Conservation (phyloP, 192 early-diverging fungal genomes). For the Chytriomyces confervae region DNA sequence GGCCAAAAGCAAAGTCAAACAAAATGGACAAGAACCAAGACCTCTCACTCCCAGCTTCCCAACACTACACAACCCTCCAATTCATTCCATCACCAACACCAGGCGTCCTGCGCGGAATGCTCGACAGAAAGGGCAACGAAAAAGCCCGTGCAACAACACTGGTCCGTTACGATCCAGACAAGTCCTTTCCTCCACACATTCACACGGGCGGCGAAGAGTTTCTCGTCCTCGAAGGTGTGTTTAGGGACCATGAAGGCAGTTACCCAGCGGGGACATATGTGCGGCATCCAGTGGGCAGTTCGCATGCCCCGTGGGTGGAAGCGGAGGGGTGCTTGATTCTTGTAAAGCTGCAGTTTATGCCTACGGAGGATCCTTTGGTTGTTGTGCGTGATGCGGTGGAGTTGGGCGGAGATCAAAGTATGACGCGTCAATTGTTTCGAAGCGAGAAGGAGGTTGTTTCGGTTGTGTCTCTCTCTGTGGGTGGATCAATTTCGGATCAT, state of each 20-base stretch:
- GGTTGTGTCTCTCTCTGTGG: neutral
- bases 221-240: conserved; percentile 39
- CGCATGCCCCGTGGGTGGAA: conserved; percentile 32
- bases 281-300: conserved; percentile 31
- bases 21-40: conserved; percentile 29
- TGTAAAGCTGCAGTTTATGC: conserved; percentile 39
- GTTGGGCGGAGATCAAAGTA: neutral
- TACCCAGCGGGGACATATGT: conserved; percentile 43
- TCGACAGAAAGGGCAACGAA: conserved; percentile 34
- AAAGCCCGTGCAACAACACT: conserved; percentile 39
- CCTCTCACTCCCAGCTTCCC: conserved; percentile 10
- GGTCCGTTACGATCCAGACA: conserved; percentile 36
- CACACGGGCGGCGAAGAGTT: conserved; percentile 46
- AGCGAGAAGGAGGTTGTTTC: neutral
- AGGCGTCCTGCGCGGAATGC: conserved; percentile 19
- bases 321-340: conserved; percentile 39
- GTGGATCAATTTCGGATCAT: neutral
- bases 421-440: neutral
- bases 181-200: conserved; percentile 23
- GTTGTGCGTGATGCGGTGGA: neutral
- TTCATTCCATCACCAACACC: conserved; percentile 18
- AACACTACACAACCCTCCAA: conserved; percentile 13
- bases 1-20: no score
- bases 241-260: conserved; percentile 35
- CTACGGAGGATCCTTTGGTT: conserved; percentile 20